A percentile compares a stretch with the other conserved stretches of the same genome.
Evolutionary conservation across 257 asterid species (phyloP).

Genomic region (Gentiana dahurica): DNA sequence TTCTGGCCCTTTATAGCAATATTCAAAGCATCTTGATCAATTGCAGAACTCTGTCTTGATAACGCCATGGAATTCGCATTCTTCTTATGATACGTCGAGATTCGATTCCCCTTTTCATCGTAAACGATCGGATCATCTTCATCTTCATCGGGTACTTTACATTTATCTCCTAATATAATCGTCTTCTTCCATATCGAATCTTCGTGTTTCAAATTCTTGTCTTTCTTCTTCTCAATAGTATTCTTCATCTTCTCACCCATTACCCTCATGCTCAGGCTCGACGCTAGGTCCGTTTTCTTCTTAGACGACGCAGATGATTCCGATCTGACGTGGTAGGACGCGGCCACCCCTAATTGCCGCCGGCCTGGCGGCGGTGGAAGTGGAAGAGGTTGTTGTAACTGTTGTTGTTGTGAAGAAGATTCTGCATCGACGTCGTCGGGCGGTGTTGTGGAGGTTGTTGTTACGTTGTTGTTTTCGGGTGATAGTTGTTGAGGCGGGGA

Average conservation of each 20-base stretch:
- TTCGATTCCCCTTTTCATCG: constrained; percentile 59
- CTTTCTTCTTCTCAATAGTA: constrained; percentile 8
- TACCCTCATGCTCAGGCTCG: constrained; percentile 45
- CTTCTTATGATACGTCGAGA: constrained; percentile 49
- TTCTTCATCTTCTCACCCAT: constrained; percentile 17
- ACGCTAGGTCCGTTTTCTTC: constrained; percentile 14
- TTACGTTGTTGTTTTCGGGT: too few species aligned
- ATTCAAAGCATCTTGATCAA: constrained; percentile 6
- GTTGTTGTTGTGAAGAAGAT: too few species aligned
- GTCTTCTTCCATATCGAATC: constrained; percentile 88
- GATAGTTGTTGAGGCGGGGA: neutral
- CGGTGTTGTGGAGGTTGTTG: too few species aligned
- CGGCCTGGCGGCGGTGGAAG: constrained; percentile 33
- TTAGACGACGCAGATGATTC: constrained; percentile 19
- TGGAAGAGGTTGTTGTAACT: constrained; percentile 5
- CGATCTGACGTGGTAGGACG: constrained; percentile 23
- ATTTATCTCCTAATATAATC: constrained; percentile 79
- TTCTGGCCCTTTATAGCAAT: too few species aligned
- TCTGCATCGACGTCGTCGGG: too few species aligned
- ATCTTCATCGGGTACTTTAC: constrained; percentile 60
- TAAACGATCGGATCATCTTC: constrained; percentile 28
- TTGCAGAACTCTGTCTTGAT: constrained; percentile 17
- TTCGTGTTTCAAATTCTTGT: constrained; percentile 44
- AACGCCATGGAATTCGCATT: neutral
- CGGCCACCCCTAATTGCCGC: constrained; percentile 9